These are phyloP conservation scores for Pulveroboletus ravenelii DNA, from an alignment of 768 basidiomycete species.

Conservation along the genomic window DNA sequence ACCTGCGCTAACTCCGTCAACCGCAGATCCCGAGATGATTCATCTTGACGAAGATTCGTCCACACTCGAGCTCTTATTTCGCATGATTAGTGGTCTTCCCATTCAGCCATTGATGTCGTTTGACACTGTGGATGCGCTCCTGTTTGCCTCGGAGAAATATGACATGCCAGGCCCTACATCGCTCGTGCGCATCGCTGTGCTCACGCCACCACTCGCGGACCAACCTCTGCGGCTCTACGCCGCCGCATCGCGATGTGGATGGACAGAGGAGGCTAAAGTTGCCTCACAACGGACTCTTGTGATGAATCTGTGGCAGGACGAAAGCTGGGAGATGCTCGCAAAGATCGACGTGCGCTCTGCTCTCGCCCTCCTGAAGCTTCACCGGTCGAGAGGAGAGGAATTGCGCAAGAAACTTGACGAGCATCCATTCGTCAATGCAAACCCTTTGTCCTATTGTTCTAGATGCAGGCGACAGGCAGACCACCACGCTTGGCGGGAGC, in stretches of 20 bases:
- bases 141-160: conserved; percentile 65
- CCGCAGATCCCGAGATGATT: conserved; percentile 35
- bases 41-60: conserved; percentile 53
- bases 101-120: conserved; percentile 46
- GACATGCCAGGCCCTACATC: conserved; percentile 64
- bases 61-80: conserved; percentile 52
- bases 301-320: conserved; percentile 46
- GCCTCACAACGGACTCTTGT: conserved; percentile 55
- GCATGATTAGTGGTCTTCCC: conserved; percentile 58
- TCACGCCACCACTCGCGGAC: conserved; percentile 46
- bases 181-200: conserved; percentile 53
- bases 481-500: conserved; percentile 61
- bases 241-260: conserved; percentile 52
- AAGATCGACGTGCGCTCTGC: conserved; percentile 48
- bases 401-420: conserved; percentile 48
- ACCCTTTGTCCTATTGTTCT: conserved; percentile 39
- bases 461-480: conserved; percentile 46
- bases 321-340: conserved; percentile 41
- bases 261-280: conserved; percentile 50
- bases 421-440: conserved; percentile 53
- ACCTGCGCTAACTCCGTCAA: conserved; percentile 8
- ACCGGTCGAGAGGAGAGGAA: conserved; percentile 46
- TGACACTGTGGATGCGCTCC: conserved; percentile 51
- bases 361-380: conserved; percentile 51
- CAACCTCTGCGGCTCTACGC: conserved; percentile 52